Evolutionary conservation across 2,329 filamentous ascomycete genomes (phyloP).

Genomic region (Aureobasidium musti): DNA sequence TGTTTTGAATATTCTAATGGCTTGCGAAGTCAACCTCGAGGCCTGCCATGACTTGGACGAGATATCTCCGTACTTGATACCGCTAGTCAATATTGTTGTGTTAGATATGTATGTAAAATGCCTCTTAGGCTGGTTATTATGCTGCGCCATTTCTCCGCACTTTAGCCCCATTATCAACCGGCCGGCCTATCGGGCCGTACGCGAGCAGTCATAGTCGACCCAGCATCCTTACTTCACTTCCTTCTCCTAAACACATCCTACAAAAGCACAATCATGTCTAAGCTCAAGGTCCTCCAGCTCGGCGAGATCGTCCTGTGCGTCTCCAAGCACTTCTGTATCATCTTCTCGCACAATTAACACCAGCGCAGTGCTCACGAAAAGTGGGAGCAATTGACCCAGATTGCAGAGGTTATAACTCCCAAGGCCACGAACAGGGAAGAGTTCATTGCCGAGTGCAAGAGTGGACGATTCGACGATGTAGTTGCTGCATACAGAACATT

Average conservation of each 20-base stretch:
- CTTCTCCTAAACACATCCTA: neutral
- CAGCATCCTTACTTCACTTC: neutral
- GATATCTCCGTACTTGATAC: neutral
- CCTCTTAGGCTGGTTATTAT: neutral
- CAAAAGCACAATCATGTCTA: constrained; percentile 41
- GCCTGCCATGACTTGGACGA: neutral
- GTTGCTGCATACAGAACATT: constrained; percentile 72
- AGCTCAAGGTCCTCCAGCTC: constrained; percentile 63
- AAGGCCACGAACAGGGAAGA: constrained; percentile 62
- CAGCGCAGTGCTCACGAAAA: constrained; percentile 61
- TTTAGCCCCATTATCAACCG: constrained; percentile 17
- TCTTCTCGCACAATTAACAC: neutral
- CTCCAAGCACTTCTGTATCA: neutral
- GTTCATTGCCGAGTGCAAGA: constrained; percentile 68
- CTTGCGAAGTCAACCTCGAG: neutral
- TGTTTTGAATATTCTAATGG: too few relatives aligned
- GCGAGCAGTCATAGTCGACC: neutral
- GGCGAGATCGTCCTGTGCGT: constrained; percentile 63
- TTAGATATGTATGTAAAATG: neutral
- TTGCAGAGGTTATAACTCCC: constrained; percentile 67
- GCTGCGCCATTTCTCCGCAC: constrained; percentile 14
- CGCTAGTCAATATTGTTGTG: neutral
- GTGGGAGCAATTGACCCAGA: constrained; percentile 62
- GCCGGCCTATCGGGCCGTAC: constrained; percentile 7
- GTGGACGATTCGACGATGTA: constrained; percentile 66